Conservation (phyloP, 176 grass and related monocot species). For the Pharus latifolius region DNA sequence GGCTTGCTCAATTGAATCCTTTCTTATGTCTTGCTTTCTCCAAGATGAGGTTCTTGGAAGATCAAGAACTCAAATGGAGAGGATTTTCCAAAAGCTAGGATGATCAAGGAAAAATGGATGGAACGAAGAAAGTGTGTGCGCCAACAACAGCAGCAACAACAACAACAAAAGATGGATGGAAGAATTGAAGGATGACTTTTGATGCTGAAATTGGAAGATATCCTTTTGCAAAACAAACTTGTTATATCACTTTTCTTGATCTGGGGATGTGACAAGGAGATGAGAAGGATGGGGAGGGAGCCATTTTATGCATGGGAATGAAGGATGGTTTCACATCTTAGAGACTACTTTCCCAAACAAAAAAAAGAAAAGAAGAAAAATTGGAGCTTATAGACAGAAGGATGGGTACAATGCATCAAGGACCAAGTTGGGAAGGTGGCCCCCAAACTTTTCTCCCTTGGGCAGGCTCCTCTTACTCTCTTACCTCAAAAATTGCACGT, state of each 20-base stretch:
- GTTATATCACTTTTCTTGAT: neutral
- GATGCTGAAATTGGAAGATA: neutral
- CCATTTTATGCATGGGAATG: constrained; percentile 21
- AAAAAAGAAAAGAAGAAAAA: too few species aligned
- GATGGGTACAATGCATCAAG: constrained; percentile 13
- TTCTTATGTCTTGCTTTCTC: neutral
- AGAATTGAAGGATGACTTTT: neutral
- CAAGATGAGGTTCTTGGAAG: neutral
- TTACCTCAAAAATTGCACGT: too few species aligned
- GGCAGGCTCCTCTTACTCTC: too few species aligned
- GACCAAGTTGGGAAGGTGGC: constrained; percentile 26
- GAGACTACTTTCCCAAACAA: too few species aligned
- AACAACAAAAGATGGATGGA: too few species aligned
- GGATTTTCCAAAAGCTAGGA: neutral
- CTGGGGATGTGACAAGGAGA: neutral
- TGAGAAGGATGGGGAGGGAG: neutral
- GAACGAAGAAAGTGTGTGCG: neutral
- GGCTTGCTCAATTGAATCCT: too few species aligned
- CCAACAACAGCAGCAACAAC: neutral
- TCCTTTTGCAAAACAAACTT: neutral
- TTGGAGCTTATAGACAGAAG: neutral
- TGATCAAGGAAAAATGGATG: neutral
- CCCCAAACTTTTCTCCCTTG: neutral
- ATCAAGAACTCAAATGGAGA: neutral
- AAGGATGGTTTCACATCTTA: neutral